Evolutionary conservation across 441 rosid species (phyloP).

Genomic region (Mallotus repandus): DNA sequence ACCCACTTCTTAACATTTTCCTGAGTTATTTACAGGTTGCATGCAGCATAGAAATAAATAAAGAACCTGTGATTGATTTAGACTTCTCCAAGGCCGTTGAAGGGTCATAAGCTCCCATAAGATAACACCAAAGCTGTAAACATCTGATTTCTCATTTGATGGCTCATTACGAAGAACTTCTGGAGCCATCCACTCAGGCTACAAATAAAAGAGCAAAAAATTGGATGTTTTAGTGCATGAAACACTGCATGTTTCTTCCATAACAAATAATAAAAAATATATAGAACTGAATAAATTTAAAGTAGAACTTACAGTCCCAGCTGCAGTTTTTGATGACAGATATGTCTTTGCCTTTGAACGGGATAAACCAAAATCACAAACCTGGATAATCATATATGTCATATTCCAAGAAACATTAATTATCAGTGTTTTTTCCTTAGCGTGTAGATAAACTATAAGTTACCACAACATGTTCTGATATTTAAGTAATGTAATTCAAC

Average conservation of each 20-base stretch:
- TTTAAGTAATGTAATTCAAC: neutral
- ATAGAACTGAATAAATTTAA: conserved; percentile 11
- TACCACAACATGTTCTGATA: neutral
- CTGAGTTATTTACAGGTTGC: neutral
- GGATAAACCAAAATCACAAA: conserved; percentile 96
- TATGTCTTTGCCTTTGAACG: conserved; percentile 83
- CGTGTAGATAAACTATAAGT: neutral
- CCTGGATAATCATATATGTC: conserved; percentile 42
- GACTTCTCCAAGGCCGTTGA: conserved; percentile 82
- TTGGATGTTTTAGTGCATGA: conserved; percentile 11
- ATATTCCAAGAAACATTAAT: conserved; percentile 12
- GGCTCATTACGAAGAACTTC: conserved; percentile 89
- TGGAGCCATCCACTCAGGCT: conserved; percentile 99
- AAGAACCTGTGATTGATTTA: conserved; percentile 84
- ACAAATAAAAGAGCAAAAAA: conserved; percentile 27
- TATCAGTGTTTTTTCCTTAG: neutral
- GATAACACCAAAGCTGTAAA: conserved; percentile 93
- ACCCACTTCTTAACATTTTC: neutral
- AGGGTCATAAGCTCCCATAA: conserved; percentile 94
- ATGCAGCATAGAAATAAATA: conserved; percentile 16
- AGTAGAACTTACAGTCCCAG: conserved; percentile 82
- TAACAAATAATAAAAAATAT: conserved; percentile 8
- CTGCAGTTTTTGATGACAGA: conserved; percentile 92
- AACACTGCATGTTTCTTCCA: neutral
- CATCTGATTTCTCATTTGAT: conserved; percentile 89